Evolutionary conservation across 2,329 filamentous ascomycete genomes (phyloP).

Genomic region (Sphaerulina musiva): DNA sequence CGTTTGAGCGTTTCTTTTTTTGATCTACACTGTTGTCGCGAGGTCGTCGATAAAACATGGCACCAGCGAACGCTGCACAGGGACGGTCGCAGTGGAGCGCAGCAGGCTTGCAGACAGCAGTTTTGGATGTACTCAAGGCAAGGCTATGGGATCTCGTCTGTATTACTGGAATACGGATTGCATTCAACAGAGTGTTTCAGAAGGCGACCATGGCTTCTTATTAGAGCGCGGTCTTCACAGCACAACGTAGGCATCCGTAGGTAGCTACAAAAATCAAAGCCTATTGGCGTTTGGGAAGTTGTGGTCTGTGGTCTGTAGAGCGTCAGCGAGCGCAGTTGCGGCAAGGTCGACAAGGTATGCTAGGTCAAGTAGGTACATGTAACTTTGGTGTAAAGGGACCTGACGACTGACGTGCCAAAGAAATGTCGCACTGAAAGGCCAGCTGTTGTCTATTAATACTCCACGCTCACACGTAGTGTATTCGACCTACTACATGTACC

Average conservation of each 20-base stretch:
- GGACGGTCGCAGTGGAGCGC: background rate
- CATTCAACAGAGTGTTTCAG: background rate
- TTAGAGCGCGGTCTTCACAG: too few relatives aligned
- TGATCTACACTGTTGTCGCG: background rate
- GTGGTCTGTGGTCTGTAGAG: background rate
- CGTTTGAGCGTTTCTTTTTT: background rate
- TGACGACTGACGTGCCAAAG: too few relatives aligned
- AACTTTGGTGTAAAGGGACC: too few relatives aligned
- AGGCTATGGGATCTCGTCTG: background rate
- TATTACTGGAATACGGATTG: background rate
- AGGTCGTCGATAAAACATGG: background rate
- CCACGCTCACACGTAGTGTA: too few relatives aligned
- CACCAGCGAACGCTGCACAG: background rate
- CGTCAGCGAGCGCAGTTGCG: background rate
- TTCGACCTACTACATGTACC: too few relatives aligned
- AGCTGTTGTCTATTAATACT: too few relatives aligned
- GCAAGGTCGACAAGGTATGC: background rate
- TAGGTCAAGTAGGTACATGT: too few relatives aligned
- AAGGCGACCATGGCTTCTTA: too few relatives aligned
- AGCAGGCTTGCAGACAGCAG: background rate
- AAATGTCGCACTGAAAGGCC: too few relatives aligned
- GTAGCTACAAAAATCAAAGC: too few relatives aligned
- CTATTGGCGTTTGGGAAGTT: background rate
- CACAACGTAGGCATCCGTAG: too few relatives aligned
- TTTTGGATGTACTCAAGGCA: background rate